Evolutionary conservation across 805 yeast species (phyloP), one percentile per base, ranked within the genome.

Genomic region (Sugiyamaella marilandica): DNA sequence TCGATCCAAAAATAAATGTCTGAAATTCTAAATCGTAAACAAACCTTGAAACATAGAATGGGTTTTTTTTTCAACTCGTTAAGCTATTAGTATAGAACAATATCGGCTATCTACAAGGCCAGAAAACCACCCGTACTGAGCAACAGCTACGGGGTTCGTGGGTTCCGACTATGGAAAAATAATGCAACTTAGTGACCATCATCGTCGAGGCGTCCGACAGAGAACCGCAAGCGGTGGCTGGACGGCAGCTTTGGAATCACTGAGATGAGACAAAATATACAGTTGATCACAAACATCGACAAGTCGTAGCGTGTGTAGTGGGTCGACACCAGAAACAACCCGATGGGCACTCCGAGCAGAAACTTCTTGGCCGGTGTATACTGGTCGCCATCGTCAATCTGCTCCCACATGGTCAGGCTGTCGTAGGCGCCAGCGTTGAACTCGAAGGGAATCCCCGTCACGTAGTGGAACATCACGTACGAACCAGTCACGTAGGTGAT

Each of bases 401-500:
- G 99, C 70, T 92, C 99, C 99, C 99, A 92, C 97, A 92, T 89
- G 19, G 97, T 94, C 60, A 92, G 76, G 64, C 88, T 84, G 67
- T 92, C 99, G 70, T 86, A 94, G 0, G 97, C 98, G 41, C 99
- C 99, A 39, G 87, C 84, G 66, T 91, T 94, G 74, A 92, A 91
- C 62, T 94, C 99, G 66, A 92, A 94, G 0, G 99, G 99, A 1
- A 96, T 90, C 36, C 99, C 99, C 64, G 92, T 94, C 44, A 94
- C 88, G 67, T 87, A 85, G 69, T 92, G 99, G 68, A 92, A 94
- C 98, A 92, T 94, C 56, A 92, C 81, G 68, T 90, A 94, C 0
- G 95, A 84, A 2, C 97, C 98, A 59, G 87, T 80, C 51, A 87
- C 92, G 68, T 92, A 92, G 5, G 96, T 84, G 48, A 85, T 79